Percentiles rank a stretch among this genome's conserved stretches.
phyloP scores from a whole-genome alignment of 257 asterid species.

The Lycium ferocissimum region DNA sequence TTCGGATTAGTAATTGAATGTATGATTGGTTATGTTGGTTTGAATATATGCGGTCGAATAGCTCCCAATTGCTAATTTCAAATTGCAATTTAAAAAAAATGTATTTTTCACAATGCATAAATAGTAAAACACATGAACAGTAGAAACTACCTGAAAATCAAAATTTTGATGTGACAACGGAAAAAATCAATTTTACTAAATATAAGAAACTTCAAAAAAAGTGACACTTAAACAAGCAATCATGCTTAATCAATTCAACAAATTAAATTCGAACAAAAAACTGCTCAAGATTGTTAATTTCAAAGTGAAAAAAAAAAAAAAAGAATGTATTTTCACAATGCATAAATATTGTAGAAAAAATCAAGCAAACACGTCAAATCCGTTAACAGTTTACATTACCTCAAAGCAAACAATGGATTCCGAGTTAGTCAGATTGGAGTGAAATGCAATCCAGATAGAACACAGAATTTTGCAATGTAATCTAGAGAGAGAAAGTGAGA shows the following conservation, averaged over 20 bases:
- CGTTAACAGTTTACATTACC: not conserved
- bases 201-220: too few species aligned
- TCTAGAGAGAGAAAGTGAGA: not conserved
- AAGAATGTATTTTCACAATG: not conserved
- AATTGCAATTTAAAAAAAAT: too few species aligned
- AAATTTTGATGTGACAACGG: too few species aligned
- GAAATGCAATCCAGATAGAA: constrained; percentile 15
- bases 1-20: too few species aligned
- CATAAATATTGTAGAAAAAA: not conserved
- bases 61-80: too few species aligned
- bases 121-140: not conserved
- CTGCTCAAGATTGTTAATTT: too few species aligned
- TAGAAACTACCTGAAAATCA: too few species aligned
- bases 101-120: not conserved
- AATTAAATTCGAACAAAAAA: not conserved
- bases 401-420: constrained; percentile 25
- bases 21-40: too few species aligned
- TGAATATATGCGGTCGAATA: too few species aligned
- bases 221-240: too few species aligned
- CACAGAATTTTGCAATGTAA: constrained; percentile 6
- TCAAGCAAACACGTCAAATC: constrained; percentile 5
- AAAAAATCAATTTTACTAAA: too few species aligned
- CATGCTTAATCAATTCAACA: too few species aligned
- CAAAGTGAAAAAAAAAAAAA: not conserved
- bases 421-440: not conserved